Base-by-base conservation (phyloP, 1,139 yeast genomes). In the Meyerozyma smithsonii region DNA sequence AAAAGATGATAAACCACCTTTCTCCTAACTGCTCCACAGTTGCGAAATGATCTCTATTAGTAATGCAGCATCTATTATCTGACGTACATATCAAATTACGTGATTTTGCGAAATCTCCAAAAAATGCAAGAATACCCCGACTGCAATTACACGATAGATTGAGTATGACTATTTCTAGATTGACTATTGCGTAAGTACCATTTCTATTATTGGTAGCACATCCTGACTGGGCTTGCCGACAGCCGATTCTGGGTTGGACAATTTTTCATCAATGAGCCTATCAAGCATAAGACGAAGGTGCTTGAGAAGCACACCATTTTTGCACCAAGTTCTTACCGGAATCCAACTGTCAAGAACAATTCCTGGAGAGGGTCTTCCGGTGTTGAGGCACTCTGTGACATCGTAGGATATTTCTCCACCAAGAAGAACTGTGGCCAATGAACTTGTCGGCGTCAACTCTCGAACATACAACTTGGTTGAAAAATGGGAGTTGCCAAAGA, bases 271-370 rank as follows among this genome's bases (percentile, higher is more conserved):
- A 41, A 90, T 75, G 1, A 84, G 77, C 15, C 73, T 65, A 54
- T 89, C 95, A 20, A 90, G 62, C 36, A 88, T 56, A 15, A 65
- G 55, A 48, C 95, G 68, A 39, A 92, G 62, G 42, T 84, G 77
- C 45, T 85, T 85, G 30, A 89, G 74, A 39, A 90, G 65, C 4
- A 92, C 95, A 1, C 94, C 97, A 54, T 90, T 88, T 50, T 94
- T 84, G 48, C 96, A 86, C 97, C 97, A 89, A 3, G 96, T 86
- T 48, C 86, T 69, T 26, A 92, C 68, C 7, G 95, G 89, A 24
- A 85, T 61, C 96, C 96, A 85, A 37, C 74, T 72, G 52, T 85
- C 95, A 42, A 89, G 56, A 20, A 83, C 73, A 42, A 83, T 69
- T 37, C 89, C 88, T 0, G 86, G 84, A 0, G 82, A 75, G 8